Percentiles rank a stretch among this genome's conserved stretches.
Conservation (phyloP, 257 asterid genomes). For the Catharanthus roseus region DNA sequence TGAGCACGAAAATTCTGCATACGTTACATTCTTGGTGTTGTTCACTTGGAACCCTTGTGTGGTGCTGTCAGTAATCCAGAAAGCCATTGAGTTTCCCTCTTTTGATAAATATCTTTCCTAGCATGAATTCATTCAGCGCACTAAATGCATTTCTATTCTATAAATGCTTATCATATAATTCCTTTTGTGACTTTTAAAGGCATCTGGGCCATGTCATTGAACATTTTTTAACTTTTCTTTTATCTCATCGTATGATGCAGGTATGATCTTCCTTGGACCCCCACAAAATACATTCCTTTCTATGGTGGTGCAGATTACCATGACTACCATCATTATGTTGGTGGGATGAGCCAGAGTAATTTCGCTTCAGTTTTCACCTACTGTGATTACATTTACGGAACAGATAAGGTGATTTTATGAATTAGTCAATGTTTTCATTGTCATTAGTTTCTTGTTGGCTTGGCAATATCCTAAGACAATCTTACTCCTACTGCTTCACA, state of each 20-base stretch:
- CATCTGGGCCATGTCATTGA: neutral
- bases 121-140: neutral
- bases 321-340: constrained; percentile 98
- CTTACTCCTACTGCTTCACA: constrained; percentile 24
- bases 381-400: constrained; percentile 92
- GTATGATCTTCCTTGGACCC: constrained; percentile 92
- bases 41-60: neutral
- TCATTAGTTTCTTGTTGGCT: constrained; percentile 3
- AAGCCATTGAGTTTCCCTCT: neutral
- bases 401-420: constrained; percentile 68
- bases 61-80: neutral
- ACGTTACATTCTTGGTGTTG: neutral
- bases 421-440: neutral
- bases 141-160: neutral
- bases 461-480: constrained; percentile 12
- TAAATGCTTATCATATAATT: neutral
- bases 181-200: neutral
- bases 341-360: constrained; percentile 95
- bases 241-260: constrained; percentile 31
- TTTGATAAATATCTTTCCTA: neutral
- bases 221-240: constrained; percentile 6
- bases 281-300: constrained; percentile 83
- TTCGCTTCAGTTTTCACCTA: constrained; percentile 98
- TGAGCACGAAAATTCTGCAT: neutral
- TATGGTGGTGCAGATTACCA: constrained; percentile 98